A percentile compares a stretch with the other conserved stretches of the same genome.
Conservation (phyloP, 2,329 filamentous ascomycete species). For the Sporothrix variecibatus region DNA sequence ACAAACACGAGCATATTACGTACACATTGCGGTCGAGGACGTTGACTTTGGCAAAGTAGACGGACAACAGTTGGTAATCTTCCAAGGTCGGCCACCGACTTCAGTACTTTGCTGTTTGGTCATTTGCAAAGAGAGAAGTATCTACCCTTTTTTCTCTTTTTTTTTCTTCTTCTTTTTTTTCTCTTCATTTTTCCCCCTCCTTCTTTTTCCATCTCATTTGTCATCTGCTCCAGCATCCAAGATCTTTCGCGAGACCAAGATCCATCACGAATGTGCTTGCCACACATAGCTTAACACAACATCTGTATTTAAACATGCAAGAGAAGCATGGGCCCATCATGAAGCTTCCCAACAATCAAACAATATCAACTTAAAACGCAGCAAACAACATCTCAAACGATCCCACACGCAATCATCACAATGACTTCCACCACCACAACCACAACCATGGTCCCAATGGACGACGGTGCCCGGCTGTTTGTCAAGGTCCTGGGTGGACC, state of each 20-base stretch:
- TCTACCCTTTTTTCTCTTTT: too few relatives aligned
- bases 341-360: neutral
- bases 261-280: too few relatives aligned
- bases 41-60: neutral
- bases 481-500: constrained; percentile 13
- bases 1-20: neutral
- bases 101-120: neutral
- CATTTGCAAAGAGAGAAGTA: neutral
- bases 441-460: neutral
- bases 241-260: too few relatives aligned
- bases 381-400: neutral
- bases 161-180: too few relatives aligned
- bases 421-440: neutral
- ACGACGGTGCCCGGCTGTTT: neutral
- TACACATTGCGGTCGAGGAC: neutral
- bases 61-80: neutral
- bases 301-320: too few relatives aligned
- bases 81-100: neutral
- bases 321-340: too few relatives aligned
- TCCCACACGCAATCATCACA: neutral
- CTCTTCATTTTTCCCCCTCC: too few relatives aligned
- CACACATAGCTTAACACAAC: too few relatives aligned
- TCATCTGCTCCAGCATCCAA: too few relatives aligned
- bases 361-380: neutral
- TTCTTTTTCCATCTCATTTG: too few relatives aligned